phyloP scores from a whole-genome alignment of 2,329 filamentous ascomycete species.

The Sporothrix brunneoviolacea region DNA sequence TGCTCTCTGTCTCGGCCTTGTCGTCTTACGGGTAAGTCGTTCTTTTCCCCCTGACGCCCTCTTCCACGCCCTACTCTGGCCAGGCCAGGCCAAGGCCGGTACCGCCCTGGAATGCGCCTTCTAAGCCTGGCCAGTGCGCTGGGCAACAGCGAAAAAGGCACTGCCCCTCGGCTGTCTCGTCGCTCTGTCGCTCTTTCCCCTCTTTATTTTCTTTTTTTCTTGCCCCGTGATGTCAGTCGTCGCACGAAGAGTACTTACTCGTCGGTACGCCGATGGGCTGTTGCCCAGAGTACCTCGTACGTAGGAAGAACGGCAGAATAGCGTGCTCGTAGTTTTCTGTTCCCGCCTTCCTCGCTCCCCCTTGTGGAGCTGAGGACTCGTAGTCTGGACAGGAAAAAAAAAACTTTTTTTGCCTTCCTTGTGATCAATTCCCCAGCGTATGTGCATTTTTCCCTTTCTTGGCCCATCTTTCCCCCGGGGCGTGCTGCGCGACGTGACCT shows the following conservation, averaged over 20 bases:
- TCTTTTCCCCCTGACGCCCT: not conserved
- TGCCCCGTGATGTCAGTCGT: no score
- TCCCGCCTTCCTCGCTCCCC: not conserved
- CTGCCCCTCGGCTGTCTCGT: not conserved
- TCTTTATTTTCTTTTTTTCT: not conserved
- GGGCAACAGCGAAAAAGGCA: no score
- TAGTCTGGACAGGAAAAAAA: conserved; percentile 9
- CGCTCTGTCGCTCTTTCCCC: not conserved
- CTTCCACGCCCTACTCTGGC: not conserved
- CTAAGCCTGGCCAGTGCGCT: not conserved
- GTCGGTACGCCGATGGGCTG: no score
- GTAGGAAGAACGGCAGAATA: no score
- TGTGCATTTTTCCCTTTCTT: not conserved
- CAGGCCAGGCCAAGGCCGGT: not conserved
- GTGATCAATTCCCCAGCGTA: conserved; percentile 10
- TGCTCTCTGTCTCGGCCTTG: not conserved
- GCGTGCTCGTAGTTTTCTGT: no score
- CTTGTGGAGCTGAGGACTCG: conserved; percentile 1
- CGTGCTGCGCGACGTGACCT: conserved; percentile 6
- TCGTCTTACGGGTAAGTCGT: no score
- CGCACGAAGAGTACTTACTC: no score
- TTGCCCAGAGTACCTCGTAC: no score
- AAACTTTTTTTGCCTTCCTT: conserved; percentile 14
- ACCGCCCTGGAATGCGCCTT: conserved; percentile 5
- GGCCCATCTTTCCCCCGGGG: not conserved